These are phyloP conservation scores for Apophysomyces variabilis DNA, from an alignment of 371 early-diverging fungal genomes.

Conservation along the genomic window DNA sequence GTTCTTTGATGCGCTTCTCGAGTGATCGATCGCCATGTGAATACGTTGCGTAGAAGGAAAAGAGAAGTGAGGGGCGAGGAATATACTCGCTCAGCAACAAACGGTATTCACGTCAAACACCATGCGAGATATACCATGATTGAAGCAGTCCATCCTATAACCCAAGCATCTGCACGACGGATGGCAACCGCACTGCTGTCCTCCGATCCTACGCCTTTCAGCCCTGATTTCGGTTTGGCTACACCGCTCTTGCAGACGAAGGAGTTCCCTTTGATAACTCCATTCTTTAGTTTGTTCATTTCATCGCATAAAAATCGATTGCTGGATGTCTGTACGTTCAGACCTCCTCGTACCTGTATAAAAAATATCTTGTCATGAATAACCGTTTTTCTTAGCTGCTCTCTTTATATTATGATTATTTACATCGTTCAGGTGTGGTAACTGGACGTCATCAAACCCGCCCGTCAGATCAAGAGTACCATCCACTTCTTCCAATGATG, in stretches of 20 bases:
- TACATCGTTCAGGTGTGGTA: constrained; percentile 47
- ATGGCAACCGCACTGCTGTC: not conserved
- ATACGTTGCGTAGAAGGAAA: no score
- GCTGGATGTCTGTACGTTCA: constrained; percentile 50
- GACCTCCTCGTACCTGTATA: constrained; percentile 41
- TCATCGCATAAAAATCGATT: constrained; percentile 36
- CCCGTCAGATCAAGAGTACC: constrained; percentile 59
- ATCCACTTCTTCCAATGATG: constrained; percentile 47
- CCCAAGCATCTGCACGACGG: not conserved
- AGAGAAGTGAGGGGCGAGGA: no score
- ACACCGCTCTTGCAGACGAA: constrained; percentile 43
- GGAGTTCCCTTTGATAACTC: constrained; percentile 48
- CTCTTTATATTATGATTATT: not conserved
- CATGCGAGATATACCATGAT: not conserved
- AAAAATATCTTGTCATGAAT: not conserved
- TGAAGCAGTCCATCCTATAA: not conserved
- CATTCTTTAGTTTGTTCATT: constrained; percentile 39
- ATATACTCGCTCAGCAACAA: no score
- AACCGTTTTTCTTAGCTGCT: not conserved
- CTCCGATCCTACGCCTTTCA: constrained; percentile 11
- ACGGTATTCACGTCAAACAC: not conserved
- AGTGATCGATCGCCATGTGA: no score
- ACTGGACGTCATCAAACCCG: constrained; percentile 41
- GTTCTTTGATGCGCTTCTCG: no score
- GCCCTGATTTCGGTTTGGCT: constrained; percentile 36